Base-by-base conservation (phyloP, 345 rosid genomes). In the Eutrema yunnanense region DNA sequence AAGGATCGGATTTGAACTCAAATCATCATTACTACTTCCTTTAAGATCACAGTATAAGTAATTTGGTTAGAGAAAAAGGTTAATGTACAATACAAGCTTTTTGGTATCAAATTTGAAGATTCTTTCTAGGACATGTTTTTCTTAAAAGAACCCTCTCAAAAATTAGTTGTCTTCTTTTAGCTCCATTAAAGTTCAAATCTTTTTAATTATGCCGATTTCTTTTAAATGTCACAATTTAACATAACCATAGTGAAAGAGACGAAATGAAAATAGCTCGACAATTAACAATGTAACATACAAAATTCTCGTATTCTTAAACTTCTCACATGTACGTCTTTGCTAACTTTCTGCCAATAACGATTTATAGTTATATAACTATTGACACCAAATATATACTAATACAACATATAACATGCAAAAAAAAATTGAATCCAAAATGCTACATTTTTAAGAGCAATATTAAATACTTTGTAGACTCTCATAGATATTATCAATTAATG, bases 1-100 rank as follows among this genome's bases (percentile, higher is more conserved):
- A 37, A 46, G 0, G 77, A 73, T 71, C 71, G 10, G 2, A 55
- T 53, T 44, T 16, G 47, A 55, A 49, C 71, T 55, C 77, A 65
- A 73, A 73, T 65, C 57, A 46, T 55, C 56, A 65, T 56, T 10
- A 26, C 64, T 10, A 26, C 64, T 73, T 73, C 77, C 77, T 73
- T 73, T 73, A 53, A 56, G 64, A 36, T 73, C 77, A 73, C 77
- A 65, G 30, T 30, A 30, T 30, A 30, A 30, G 32, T 30, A 30
- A 33, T 33, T 33, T 53, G 37, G 14, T 12, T 29, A 53, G 11
- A 53, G 37, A 53, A 12, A 29, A 29, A 29, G 37, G 58, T 53
- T 30, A 13, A 0, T 52, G 57, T 10, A 27, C 56, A 51, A 51
- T 10, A 27, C 56, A 51, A 51, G 33, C 34, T 52, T 36, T 6